Percentiles rank a stretch among this genome's conserved stretches.
These are phyloP conservation scores for Senna siamea DNA, from an alignment of 306 rosid genomes.

Conservation along the genomic window DNA sequence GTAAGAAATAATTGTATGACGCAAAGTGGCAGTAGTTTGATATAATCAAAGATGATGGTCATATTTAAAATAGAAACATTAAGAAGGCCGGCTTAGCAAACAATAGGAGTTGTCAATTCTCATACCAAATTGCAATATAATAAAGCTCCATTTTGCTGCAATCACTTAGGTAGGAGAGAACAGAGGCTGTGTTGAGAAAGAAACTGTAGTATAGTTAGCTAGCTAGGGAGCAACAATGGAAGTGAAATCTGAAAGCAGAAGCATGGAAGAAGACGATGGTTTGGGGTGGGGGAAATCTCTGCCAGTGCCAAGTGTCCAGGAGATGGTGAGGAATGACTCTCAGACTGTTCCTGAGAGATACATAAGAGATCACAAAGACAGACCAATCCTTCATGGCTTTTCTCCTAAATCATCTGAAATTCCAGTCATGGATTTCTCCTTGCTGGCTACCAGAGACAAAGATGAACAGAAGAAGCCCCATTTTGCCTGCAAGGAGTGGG, in stretches of 20 bases:
- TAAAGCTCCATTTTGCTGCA: background rate
- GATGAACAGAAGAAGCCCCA: constrained; percentile 35
- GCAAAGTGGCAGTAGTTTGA: too few relatives aligned
- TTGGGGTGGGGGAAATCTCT: constrained; percentile 40
- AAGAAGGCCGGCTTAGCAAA: background rate
- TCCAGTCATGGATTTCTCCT: constrained; percentile 37
- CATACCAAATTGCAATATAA: background rate
- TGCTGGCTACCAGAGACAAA: constrained; percentile 30
- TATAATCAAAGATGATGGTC: background rate
- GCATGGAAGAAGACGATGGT: background rate
- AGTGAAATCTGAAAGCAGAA: background rate
- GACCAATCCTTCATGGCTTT: background rate
- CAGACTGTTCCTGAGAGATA: constrained; percentile 34
- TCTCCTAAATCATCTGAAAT: constrained; percentile 13
- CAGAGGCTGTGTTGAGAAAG: background rate
- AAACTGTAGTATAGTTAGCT: too few relatives aligned
- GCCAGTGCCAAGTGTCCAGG: constrained; percentile 39
- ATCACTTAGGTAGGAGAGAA: too few relatives aligned
- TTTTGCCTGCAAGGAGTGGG: constrained; percentile 47
- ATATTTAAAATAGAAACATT: background rate
- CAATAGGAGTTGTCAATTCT: background rate
- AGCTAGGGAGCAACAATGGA: background rate
- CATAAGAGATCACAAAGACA: constrained; percentile 26
- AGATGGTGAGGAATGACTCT: constrained; percentile 30
- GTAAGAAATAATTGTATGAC: too few relatives aligned